A percentile compares a stretch with the other conserved stretches of the same genome.
These are phyloP conservation scores for Aaosphaeria pasadenensis DNA, from an alignment of 2,329 filamentous ascomycete species.

Conservation along the genomic window DNA sequence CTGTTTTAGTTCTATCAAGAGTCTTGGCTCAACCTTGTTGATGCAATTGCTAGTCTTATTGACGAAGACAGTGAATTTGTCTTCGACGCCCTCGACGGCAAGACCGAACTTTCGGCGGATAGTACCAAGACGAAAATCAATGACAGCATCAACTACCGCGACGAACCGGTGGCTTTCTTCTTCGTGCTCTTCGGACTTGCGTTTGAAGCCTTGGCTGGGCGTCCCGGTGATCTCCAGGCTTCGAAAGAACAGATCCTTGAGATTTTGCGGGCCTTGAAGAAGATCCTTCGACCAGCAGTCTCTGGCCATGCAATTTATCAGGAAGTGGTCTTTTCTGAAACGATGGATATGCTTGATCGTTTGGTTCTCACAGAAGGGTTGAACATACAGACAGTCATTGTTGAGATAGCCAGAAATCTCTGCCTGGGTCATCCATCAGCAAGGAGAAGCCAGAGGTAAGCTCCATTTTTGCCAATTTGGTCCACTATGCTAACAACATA, in stretches of 20 bases:
- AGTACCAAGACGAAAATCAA: slow-evolving; percentile 56
- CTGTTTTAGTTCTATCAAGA: slow-evolving; percentile 79
- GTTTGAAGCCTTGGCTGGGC: slow-evolving; percentile 89
- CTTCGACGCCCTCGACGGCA: slow-evolving; percentile 93
- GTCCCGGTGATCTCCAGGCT: slow-evolving; percentile 67
- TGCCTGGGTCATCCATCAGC: slow-evolving; percentile 91
- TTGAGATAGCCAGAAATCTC: slow-evolving; percentile 86
- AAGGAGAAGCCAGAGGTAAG: slow-evolving; percentile 59
- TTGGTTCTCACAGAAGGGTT: slow-evolving; percentile 88
- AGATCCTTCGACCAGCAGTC: slow-evolving; percentile 90
- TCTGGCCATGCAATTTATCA: slow-evolving; percentile 96
- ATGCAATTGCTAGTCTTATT: slow-evolving; percentile 94
- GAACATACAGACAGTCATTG: slow-evolving; percentile 86
- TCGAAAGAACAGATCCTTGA: slow-evolving; percentile 78
- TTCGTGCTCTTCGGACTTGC: slow-evolving; percentile 96
- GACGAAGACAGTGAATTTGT: slow-evolving; percentile 98
- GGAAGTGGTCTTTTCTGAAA: slow-evolving; percentile 93
- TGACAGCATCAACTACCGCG: slow-evolving; percentile 88
- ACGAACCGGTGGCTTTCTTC: slow-evolving; percentile 97
- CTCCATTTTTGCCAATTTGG: neutral
- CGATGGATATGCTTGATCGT: slow-evolving; percentile 91
- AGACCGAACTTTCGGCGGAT: slow-evolving; percentile 45
- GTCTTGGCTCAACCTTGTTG: slow-evolving; percentile 92
- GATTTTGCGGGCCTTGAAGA: slow-evolving; percentile 87
- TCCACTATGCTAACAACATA: slow-evolving; percentile 4